Percentiles rank a stretch among this genome's conserved stretches.
phyloP scores from a whole-genome alignment of 352 stramenopile species.

The Pythium oligandrum region DNA sequence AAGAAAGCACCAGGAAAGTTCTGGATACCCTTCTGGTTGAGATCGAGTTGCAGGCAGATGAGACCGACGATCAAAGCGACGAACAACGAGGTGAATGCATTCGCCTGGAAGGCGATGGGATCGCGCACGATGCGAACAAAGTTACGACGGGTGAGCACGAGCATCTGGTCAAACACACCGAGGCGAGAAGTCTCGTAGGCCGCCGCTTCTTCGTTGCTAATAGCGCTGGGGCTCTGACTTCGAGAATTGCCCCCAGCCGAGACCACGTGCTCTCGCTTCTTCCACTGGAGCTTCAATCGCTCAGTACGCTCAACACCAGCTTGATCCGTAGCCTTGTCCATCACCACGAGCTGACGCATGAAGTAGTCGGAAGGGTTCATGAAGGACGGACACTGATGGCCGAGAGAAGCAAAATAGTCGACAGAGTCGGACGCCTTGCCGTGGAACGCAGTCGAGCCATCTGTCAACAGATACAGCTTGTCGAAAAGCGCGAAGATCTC shows the following conservation, averaged over 20 bases:
- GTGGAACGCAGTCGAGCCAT: conserved; percentile 49
- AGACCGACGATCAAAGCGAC: conserved; percentile 36
- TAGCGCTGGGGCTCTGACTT: no score
- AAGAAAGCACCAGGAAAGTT: conserved; percentile 42
- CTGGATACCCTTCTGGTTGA: conserved; percentile 34
- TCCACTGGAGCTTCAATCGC: conserved; percentile 39
- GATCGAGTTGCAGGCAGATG: conserved; percentile 39
- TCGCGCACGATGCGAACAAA: conserved; percentile 25
- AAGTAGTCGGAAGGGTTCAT: conserved; percentile 69
- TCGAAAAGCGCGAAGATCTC: conserved; percentile 57
- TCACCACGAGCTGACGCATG: conserved; percentile 38
- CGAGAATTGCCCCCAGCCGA: no score
- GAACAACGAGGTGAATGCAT: conserved; percentile 23
- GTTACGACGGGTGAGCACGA: conserved; percentile 20
- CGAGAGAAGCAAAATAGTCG: conserved; percentile 50
- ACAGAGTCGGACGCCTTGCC: conserved; percentile 43
- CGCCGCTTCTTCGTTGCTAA: no score
- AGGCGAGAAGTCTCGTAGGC: conserved; percentile 3
- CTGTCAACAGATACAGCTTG: conserved; percentile 46
- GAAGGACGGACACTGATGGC: conserved; percentile 48
- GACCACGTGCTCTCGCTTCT: conserved; percentile 1
- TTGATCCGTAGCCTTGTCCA: conserved; percentile 38
- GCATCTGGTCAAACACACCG: conserved; percentile 14
- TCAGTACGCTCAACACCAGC: conserved; percentile 16
- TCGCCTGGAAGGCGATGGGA: conserved; percentile 19